phyloP scores from a whole-genome alignment of 2,329 filamentous ascomycete genomes.

The Aureobasidium sp. region DNA sequence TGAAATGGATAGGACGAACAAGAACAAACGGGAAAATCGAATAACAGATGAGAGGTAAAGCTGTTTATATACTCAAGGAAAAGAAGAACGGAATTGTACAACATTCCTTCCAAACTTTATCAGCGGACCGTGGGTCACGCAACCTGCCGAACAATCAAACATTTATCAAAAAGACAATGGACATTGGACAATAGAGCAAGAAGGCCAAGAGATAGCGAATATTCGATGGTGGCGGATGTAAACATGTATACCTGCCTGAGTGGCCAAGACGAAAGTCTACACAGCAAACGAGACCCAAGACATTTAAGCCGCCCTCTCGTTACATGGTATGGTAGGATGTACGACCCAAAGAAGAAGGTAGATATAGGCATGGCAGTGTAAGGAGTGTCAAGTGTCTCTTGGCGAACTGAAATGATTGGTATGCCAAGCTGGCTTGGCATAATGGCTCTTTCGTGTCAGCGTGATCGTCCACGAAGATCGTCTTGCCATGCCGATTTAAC shows the following conservation, averaged over 20 bases:
- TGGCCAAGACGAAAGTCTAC: background rate
- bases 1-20: background rate
- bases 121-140: background rate
- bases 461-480: background rate
- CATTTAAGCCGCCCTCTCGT: background rate
- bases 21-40: background rate
- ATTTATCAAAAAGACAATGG: constrained; percentile 10
- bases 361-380: background rate
- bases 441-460: background rate
- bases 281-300: background rate
- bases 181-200: background rate
- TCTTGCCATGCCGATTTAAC: background rate
- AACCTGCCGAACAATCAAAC: background rate
- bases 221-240: constrained; percentile 9
- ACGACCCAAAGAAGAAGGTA: constrained; percentile 12
- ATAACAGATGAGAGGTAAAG: background rate
- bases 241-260: background rate
- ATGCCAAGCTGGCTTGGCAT: constrained; percentile 8
- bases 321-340: constrained; percentile 10
- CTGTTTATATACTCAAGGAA: background rate
- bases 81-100: background rate
- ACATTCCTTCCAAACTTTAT: background rate
- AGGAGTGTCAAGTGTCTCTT: background rate
- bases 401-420: background rate
- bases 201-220: constrained; percentile 14